Base-by-base conservation (phyloP, 2,329 filamentous ascomycete genomes). In the Fusarium mangiferae region DNA sequence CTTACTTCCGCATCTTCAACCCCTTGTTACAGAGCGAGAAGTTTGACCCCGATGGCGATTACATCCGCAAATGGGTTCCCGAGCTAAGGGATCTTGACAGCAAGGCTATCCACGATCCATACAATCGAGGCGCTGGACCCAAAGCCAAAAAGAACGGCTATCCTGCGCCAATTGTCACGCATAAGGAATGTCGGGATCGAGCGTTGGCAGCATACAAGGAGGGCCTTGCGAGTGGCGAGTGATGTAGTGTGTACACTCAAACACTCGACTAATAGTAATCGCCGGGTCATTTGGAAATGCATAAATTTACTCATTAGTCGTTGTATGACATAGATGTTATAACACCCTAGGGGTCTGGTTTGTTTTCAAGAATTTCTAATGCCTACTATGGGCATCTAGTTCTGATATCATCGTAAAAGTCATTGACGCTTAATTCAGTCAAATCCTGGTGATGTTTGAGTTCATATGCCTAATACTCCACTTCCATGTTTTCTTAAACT, bases 1-100 rank as follows among this genome's bases (percentile, higher is more conserved):
- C 95, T 0, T 98, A 97, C 80, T 98, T 98, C 73, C 88, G 94
- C 12, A 93, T 98, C 58, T 98, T 98, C 83, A 98, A 97, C 77
- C 95, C 95, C 1, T 80, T 94, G 49, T 83, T 94, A 24, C 95
- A 98, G 84, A 94, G 92, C 75, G 93, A 96, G 85, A 95, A 93
- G 82, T 97, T 97, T 76, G 95, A 98, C 79, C 85, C 88, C 0
- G 85, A 92, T 0, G 95, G 94, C 0, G 89, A 90, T 22, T 98
- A 96, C 80, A 97, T 98, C 63, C 87, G 93, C 42, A 90, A 90
- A 67, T 98, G 94, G 94, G 86, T 98, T 14, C 91, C 91, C 0
- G 95, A 98, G 83, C 83, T 98, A 68, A 86, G 83, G 33, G 87
- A 82, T 0, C 82, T 96, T 6, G 80, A 88, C 76, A 91, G 89